phyloP scores from a whole-genome alignment of 1,284 basidiomycete genomes.

The Ceratobasidium papillatum region DNA sequence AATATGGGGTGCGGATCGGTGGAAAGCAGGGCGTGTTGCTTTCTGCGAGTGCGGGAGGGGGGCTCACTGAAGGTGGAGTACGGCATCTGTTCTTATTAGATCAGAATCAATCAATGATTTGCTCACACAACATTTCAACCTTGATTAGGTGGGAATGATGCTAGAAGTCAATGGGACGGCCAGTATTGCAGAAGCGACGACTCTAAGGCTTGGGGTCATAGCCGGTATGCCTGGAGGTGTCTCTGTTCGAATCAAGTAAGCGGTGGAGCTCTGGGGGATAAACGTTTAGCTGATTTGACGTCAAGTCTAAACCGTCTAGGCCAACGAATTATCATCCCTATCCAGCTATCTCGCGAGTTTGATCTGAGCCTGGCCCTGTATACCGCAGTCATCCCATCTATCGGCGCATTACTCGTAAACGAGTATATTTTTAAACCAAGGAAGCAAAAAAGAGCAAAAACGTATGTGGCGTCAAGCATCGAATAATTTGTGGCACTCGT shows the following conservation, averaged over 20 bases:
- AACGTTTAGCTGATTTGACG: conserved; percentile 1
- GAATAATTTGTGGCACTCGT: conserved; percentile 13
- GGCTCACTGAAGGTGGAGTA: conserved; percentile 14
- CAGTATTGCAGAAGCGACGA: conserved; percentile 36
- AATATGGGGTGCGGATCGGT: conserved; percentile 27
- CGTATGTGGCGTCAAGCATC: conserved; percentile 53
- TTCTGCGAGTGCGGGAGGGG: conserved; percentile 12
- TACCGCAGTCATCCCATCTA: conserved; percentile 63
- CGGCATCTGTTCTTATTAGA: not conserved
- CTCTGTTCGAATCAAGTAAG: conserved; percentile 28
- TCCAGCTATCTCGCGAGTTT: conserved; percentile 61
- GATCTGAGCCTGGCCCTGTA: conserved; percentile 58
- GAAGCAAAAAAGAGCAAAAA: conserved; percentile 57
- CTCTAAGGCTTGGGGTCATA: conserved; percentile 12
- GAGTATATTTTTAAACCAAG: conserved; percentile 66
- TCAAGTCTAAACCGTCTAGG: conserved; percentile 59
- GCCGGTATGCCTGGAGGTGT: conserved; percentile 25
- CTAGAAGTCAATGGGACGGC: conserved; percentile 29
- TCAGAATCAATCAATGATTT: conserved; percentile 10
- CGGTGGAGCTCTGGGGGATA: not conserved
- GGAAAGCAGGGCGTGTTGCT: conserved; percentile 30
- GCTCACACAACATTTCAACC: not conserved
- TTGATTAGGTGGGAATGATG: conserved; percentile 28
- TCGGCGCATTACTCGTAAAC: conserved; percentile 61
- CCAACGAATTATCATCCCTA: conserved; percentile 64